Evolutionary conservation across 345 rosid genomes (phyloP).

Genomic region (Bruguiera sexangula): DNA sequence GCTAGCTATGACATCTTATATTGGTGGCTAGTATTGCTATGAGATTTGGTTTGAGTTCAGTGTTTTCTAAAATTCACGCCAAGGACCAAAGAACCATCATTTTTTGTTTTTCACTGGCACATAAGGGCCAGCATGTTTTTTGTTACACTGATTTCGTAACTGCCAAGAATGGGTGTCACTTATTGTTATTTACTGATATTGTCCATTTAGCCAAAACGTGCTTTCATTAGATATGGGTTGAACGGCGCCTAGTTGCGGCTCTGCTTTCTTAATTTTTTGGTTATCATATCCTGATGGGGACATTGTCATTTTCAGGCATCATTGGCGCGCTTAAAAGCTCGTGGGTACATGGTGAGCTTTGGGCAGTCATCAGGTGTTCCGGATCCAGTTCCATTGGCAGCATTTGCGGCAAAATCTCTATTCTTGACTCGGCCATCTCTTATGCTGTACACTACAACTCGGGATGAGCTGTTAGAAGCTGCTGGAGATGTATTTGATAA

Average conservation of each 20-base stretch:
- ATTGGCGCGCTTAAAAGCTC: slow-evolving; percentile 63
- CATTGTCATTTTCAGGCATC: slow-evolving; percentile 53
- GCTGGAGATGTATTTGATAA: slow-evolving; percentile 72
- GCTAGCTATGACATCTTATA: neutral
- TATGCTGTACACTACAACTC: slow-evolving; percentile 61
- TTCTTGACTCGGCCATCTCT: slow-evolving; percentile 80
- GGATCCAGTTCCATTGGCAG: slow-evolving; percentile 72
- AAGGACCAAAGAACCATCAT: no score
- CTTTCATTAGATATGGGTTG: neutral
- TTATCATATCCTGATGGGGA: neutral
- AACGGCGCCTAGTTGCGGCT: neutral
- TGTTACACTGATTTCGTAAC: no score
- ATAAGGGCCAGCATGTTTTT: no score
- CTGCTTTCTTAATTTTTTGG: neutral
- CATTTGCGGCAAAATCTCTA: slow-evolving; percentile 65
- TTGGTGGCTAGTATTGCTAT: neutral
- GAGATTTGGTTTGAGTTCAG: neutral
- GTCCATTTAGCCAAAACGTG: neutral
- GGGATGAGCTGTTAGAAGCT: slow-evolving; percentile 70
- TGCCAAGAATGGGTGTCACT: no score
- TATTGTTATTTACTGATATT: no score
- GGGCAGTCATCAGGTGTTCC: slow-evolving; percentile 85
- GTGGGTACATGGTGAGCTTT: slow-evolving; percentile 82
- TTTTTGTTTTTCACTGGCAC: no score
- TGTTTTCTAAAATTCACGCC: no score